A percentile compares a stretch with the other conserved stretches of the same genome.
phyloP scores from a whole-genome alignment of 192 early-diverging fungal species.

The Backusella circina region DNA sequence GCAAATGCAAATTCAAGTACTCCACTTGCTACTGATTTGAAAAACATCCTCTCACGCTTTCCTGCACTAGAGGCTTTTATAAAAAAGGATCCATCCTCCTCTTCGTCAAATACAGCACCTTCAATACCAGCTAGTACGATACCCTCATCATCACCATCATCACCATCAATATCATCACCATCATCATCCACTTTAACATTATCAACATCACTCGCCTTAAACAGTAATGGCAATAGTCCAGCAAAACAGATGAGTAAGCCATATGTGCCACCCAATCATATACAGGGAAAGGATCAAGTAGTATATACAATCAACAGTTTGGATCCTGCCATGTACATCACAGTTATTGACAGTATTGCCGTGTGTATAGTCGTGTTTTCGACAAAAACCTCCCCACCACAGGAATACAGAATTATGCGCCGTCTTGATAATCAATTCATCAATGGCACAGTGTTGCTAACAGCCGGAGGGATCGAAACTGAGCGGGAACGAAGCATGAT shows the following conservation, averaged over 20 bases:
- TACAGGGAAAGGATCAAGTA: neutral
- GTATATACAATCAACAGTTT: neutral
- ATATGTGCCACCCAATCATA: neutral
- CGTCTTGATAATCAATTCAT: slow-evolving; percentile 81
- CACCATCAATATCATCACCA: neutral
- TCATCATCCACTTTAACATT: neutral
- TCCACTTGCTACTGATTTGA: slow-evolving; percentile 17
- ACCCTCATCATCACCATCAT: neutral
- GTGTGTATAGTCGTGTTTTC: slow-evolving; percentile 40
- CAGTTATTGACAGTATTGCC: slow-evolving; percentile 45
- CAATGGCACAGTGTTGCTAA: slow-evolving; percentile 79
- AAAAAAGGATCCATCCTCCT: neutral
- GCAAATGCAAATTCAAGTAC: neutral
- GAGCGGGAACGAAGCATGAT: slow-evolving; percentile 84
- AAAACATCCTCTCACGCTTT: slow-evolving; percentile 6
- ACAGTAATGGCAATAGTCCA: neutral
- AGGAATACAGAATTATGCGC: slow-evolving; percentile 65
- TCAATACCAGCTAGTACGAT: neutral
- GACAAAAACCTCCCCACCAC: slow-evolving; percentile 18
- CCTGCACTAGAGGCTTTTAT: neutral
- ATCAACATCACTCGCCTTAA: neutral
- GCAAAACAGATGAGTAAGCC: neutral
- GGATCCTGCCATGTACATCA: slow-evolving; percentile 42
- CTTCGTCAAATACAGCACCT: neutral
- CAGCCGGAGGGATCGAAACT: slow-evolving; percentile 85